phyloP scores from a whole-genome alignment of 2,329 filamentous ascomycete genomes.

The Aureobasidium mangrovei region DNA sequence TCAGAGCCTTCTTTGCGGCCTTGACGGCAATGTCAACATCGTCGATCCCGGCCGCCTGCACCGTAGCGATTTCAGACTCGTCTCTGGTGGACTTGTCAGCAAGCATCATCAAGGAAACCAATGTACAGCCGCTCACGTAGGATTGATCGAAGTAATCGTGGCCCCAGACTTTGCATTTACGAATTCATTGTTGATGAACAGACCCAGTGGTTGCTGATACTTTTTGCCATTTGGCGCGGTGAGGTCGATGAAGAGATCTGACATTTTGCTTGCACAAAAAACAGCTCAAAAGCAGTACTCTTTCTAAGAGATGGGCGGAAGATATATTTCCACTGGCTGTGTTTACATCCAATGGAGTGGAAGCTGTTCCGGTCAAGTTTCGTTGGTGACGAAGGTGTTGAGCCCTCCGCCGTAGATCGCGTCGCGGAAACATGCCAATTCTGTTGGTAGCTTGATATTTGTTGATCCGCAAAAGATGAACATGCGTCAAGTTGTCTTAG shows the following conservation, averaged over 20 bases:
- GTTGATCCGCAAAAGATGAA: too few species aligned
- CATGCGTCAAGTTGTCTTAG: too few species aligned
- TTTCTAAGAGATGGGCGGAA: too few species aligned
- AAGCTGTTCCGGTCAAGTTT: too few species aligned
- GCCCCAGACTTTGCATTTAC: neutral
- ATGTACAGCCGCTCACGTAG: neutral
- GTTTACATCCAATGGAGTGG: too few species aligned
- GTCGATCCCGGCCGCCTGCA: neutral
- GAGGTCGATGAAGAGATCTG: neutral
- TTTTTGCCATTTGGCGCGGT: neutral
- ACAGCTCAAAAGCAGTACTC: too few species aligned
- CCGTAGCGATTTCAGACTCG: neutral
- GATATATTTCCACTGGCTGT: too few species aligned
- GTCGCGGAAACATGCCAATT: too few species aligned
- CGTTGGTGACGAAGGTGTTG: too few species aligned
- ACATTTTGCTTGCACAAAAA: neutral
- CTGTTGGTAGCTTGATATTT: too few species aligned
- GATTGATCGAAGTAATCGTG: neutral
- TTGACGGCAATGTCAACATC: constrained; percentile 65
- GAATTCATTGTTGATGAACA: constrained; percentile 1
- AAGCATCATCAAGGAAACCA: neutral
- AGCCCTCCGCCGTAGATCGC: too few species aligned
- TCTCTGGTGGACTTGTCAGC: neutral
- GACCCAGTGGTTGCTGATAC: neutral
- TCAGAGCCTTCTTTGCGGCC: constrained; percentile 71